A percentile compares a stretch with the other conserved stretches of the same genome.
Conservation (phyloP, 2,329 filamentous ascomycete species). For the Teratosphaeriaceae sp. region DNA sequence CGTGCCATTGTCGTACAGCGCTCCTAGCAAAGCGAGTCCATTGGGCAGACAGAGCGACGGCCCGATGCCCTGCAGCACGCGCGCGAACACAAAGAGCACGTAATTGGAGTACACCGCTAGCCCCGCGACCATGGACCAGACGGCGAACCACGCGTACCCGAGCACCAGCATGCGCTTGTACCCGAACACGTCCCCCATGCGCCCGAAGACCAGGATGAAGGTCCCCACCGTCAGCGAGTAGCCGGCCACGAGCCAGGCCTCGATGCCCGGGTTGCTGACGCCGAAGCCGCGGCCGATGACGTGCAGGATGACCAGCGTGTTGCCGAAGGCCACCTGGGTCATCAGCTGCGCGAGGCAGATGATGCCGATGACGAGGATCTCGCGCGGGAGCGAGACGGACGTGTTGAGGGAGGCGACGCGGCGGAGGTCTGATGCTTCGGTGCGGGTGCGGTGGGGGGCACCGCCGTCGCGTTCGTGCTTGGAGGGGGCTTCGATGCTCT, state of each 20-base stretch:
- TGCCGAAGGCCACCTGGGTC: constrained; percentile 23
- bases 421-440: background rate
- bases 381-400: constrained; percentile 23
- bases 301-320: constrained; percentile 26
- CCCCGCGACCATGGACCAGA: constrained; percentile 45
- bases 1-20: constrained; percentile 49
- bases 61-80: constrained; percentile 46
- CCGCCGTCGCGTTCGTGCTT: background rate
- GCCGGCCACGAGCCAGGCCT: constrained; percentile 38
- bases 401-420: constrained; percentile 16
- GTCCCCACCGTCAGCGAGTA: constrained; percentile 40
- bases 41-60: constrained; percentile 59
- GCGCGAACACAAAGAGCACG: constrained; percentile 32
- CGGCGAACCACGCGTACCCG: constrained; percentile 44
- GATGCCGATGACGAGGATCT: constrained; percentile 23
- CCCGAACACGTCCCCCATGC: constrained; percentile 43
- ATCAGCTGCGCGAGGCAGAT: constrained; percentile 26
- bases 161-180: constrained; percentile 45
- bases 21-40: constrained; percentile 55
- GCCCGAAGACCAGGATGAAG: constrained; percentile 39
- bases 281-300: constrained; percentile 47
- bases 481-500: no score
- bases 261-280: constrained; percentile 41
- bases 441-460: background rate
- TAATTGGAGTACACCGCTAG: constrained; percentile 32